Percentiles rank a stretch among this genome's conserved stretches.
These are phyloP conservation scores for Ophiorrhiza pumila DNA, from an alignment of 257 asterid species.

Conservation along the genomic window DNA sequence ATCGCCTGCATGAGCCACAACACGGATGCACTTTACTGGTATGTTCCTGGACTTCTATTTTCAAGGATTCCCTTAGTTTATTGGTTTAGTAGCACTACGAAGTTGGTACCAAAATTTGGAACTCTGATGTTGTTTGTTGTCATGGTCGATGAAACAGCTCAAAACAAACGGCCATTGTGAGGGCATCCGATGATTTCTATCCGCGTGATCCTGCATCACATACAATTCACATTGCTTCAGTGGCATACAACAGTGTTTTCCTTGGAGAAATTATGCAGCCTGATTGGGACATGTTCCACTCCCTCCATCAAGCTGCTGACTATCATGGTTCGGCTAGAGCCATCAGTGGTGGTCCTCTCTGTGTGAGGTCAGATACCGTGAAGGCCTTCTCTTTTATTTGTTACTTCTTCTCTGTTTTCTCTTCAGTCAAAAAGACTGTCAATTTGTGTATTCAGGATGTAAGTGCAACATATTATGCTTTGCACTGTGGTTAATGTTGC, in stretches of 20 bases:
- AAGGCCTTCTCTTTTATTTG: background rate
- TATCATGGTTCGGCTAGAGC: slow-evolving; percentile 84
- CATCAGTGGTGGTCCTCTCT: slow-evolving; percentile 80
- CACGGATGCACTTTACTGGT: slow-evolving; percentile 87
- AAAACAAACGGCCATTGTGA: slow-evolving; percentile 66
- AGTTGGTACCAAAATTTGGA: background rate
- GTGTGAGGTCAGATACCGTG: slow-evolving; percentile 52
- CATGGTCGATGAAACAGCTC: slow-evolving; percentile 52
- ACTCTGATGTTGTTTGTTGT: slow-evolving; percentile 1
- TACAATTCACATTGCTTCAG: slow-evolving; percentile 81
- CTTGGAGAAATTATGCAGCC: slow-evolving; percentile 75
- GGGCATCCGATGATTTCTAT: slow-evolving; percentile 90
- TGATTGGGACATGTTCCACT: slow-evolving; percentile 96
- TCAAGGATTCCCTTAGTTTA: background rate
- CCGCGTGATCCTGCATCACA: slow-evolving; percentile 76
- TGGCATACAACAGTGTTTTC: slow-evolving; percentile 74
- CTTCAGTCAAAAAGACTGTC: too few relatives aligned
- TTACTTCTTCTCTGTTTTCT: background rate
- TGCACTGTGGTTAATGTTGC: background rate
- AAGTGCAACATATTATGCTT: background rate
- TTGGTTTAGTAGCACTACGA: background rate
- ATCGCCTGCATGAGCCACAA: slow-evolving; percentile 96
- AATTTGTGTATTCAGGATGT: background rate
- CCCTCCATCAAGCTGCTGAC: slow-evolving; percentile 84
- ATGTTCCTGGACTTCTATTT: background rate